Conservation (phyloP, 2,329 filamentous ascomycete species). For the Trichophyton benhamiae region DNA sequence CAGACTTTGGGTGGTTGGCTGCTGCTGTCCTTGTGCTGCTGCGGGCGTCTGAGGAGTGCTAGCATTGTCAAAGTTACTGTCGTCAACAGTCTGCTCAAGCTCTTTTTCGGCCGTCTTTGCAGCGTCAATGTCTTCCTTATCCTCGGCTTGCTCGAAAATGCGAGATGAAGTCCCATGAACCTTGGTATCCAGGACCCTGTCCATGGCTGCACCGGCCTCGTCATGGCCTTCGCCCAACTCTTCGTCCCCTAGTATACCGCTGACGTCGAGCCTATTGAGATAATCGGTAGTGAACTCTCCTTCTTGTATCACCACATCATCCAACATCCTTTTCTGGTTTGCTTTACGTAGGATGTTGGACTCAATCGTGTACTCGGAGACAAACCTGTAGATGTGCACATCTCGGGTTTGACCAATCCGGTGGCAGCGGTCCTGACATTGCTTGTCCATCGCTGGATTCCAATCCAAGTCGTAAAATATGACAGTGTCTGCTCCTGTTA, state of each 20-base stretch:
- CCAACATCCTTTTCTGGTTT: constrained; percentile 93
- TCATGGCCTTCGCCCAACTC: constrained; percentile 50
- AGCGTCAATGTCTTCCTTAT: constrained; percentile 79
- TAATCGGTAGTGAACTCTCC: constrained; percentile 97
- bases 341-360: constrained; percentile 95
- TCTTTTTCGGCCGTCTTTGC: constrained; percentile 82
- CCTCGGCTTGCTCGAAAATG: constrained; percentile 79
- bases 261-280: constrained; percentile 63
- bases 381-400: constrained; percentile 91
- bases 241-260: constrained; percentile 52
- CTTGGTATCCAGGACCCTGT: constrained; percentile 62
- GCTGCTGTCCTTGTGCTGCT: constrained; percentile 4
- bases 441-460: constrained; percentile 99
- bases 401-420: constrained; percentile 95
- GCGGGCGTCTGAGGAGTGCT: constrained; percentile 25
- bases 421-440: constrained; percentile 94
- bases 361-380: constrained; percentile 90
- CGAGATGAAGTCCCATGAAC: constrained; percentile 55
- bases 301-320: constrained; percentile 96
- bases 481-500: constrained; percentile 92
- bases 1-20: constrained; percentile 19
- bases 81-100: constrained; percentile 61
- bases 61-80: constrained; percentile 70
- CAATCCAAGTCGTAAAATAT: constrained; percentile 99
- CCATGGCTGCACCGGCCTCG: constrained; percentile 71